Base-by-base conservation (phyloP, 352 stramenopile genomes). In the Aphanomyces stellatus region DNA sequence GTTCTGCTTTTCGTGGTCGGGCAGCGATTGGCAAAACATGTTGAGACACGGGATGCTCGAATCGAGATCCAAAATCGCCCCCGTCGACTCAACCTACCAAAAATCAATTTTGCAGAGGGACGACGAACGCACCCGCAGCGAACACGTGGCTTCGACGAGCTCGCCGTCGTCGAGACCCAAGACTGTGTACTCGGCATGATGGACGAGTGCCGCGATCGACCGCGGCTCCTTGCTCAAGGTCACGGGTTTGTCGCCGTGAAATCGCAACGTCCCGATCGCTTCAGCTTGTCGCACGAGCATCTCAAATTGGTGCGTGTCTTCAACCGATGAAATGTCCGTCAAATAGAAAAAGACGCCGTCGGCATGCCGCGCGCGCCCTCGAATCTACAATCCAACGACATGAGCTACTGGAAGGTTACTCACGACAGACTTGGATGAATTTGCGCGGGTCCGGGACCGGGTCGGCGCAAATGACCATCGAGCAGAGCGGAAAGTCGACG, bases 311-410 rank as follows among this genome's bases (percentile, higher is more conserved):
- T 79, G 60, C 0, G 76, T 53, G 43, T 91, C 74, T 3, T 74
- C 72, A 4, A 76, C 28, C 25, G 88, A 77, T 11, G 63, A 72
- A 49, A 83, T 72, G 61, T 91, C 81, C 0, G 65, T 78, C 42
- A 93, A 71, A 61, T 91, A 91, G 57, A 87, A 91, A 33, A 90
- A 81, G 4, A 88, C 74, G 5, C 85, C 85, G 62, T 91, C 81
- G 60, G 88, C 70, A 48, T 93, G 82, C 19, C 85, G 82, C 7
- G 85, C 85, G 40, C 85, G 81, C 31, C 85, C 85, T 11, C 81
- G 80, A 31, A 93, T 35, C 55, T 64, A 64, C 30, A 22, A 56
- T 30, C 22, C 25, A 15, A 37, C 51, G 28, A 37, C 51, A 61
- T 30, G 53, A 22, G 19, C 8, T 34, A 10, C 8, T 19, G 19